Conservation (phyloP, 2,329 filamentous ascomycete genomes). For the Sarocladium strictum region DNA sequence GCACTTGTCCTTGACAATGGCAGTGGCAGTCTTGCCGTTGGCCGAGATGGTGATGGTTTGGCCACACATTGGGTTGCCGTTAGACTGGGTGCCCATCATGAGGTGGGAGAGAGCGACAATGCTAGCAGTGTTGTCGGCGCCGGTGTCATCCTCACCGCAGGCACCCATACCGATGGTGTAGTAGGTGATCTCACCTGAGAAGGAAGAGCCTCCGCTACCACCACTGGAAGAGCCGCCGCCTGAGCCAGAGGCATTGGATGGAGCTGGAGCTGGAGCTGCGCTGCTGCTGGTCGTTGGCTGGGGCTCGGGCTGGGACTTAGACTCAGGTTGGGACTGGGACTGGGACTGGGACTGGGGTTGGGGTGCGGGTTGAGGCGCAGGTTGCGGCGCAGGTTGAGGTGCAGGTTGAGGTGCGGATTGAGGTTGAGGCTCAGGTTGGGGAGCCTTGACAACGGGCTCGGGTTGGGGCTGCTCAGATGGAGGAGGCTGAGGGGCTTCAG, state of each 20-base stretch:
- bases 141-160: slow-evolving; percentile 59
- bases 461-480: slow-evolving; percentile 12
- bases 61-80: slow-evolving; percentile 66
- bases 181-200: slow-evolving; percentile 65
- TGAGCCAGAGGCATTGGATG: slow-evolving; percentile 12
- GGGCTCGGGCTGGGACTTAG: slow-evolving; percentile 13
- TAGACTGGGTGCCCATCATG: slow-evolving; percentile 59
- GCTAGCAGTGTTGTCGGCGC: slow-evolving; percentile 45
- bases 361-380: slow-evolving; percentile 15
- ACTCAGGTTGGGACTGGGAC: slow-evolving; percentile 14
- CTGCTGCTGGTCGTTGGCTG: slow-evolving; percentile 10
- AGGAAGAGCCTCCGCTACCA: slow-evolving; percentile 16
- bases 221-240: slow-evolving; percentile 9
- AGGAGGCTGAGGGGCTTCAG: not conserved
- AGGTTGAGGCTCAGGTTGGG: slow-evolving; percentile 1
- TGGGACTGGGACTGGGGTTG: slow-evolving; percentile 15
- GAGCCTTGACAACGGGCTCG: slow-evolving; percentile 11
- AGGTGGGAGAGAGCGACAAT: slow-evolving; percentile 63
- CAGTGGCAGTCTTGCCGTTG: slow-evolving; percentile 52
- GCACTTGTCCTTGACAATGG: slow-evolving; percentile 69
- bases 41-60: slow-evolving; percentile 59
- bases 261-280: slow-evolving; percentile 13
- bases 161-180: slow-evolving; percentile 63
- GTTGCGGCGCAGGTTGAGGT: slow-evolving; percentile 12
- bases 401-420: slow-evolving; percentile 12